Conservation (phyloP, 805 yeast species). For the Teunomyces atbi region DNA sequence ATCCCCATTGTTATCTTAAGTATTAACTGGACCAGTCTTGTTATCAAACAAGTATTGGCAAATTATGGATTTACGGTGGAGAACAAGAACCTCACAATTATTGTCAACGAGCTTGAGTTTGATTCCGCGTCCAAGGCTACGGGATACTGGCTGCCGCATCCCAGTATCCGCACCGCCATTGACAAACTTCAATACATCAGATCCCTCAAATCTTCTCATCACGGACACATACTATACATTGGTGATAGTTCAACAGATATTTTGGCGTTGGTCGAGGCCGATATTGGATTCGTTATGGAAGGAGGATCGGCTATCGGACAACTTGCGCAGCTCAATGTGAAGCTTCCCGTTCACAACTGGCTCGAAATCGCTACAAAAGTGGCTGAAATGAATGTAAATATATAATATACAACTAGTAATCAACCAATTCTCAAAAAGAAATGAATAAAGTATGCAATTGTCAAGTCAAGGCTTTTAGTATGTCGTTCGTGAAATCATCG, state of each 20-base stretch:
- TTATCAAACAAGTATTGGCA: conserved; percentile 39
- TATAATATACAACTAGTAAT: conserved; percentile 1
- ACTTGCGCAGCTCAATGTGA: neutral
- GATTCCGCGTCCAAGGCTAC: neutral
- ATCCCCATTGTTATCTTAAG: conserved; percentile 49
- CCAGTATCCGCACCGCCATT: conserved; percentile 47
- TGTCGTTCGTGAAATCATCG: conserved; percentile 11
- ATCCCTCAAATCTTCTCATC: conserved; percentile 7
- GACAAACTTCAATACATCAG: conserved; percentile 43
- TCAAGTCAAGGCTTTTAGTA: neutral
- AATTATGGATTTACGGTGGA: conserved; percentile 16
- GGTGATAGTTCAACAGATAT: conserved; percentile 68
- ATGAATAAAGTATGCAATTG: conserved; percentile 4
- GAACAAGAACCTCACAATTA: conserved; percentile 26
- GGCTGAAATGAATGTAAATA: neutral
- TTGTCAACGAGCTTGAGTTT: conserved; percentile 53
- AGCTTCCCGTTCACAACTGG: conserved; percentile 1
- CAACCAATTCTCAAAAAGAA: neutral
- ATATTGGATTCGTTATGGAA: conserved; percentile 45
- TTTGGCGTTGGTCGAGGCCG: conserved; percentile 46
- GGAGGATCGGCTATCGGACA: neutral
- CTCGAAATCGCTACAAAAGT: neutral
- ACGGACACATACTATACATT: conserved; percentile 39
- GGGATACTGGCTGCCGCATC: conserved; percentile 24
- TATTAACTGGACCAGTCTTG: conserved; percentile 58